Base-by-base conservation (phyloP, 2,329 filamentous ascomycete genomes). In the Fusarium sp. region DNA sequence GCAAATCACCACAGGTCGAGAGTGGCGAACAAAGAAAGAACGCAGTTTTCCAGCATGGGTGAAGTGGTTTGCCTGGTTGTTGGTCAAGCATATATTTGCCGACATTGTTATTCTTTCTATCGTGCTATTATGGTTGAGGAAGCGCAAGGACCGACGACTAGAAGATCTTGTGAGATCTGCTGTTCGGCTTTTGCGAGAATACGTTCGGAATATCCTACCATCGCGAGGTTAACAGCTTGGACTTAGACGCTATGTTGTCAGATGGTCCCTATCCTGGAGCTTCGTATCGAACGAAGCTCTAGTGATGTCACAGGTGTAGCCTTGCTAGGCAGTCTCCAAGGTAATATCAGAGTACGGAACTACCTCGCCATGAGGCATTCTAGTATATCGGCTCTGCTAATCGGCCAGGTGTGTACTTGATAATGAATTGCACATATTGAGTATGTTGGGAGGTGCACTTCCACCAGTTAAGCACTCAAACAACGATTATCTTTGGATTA, bases 1-100 rank as follows among this genome's bases (percentile, higher is more conserved):
- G 80, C 94, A 98, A 78, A 91, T 98, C 72, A 91, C 94, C 57
- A 87, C 89, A 0, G 90, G 93, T 0, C 86, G 92, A 15, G 88
- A 95, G 71, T 92, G 92, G 82, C 87, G 88, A 67, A 86, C 88
- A 20, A 88, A 87, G 71, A 90, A 87, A 71, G 87, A 88, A 66
- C 88, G 87, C 66, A 90, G 87, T 57, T 79, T 92, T 25, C 85
- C 88, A 51, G 86, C 90, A 2, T 97, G 93, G 93, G 51, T 91
- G 2, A 84, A 88, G 46, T 93, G 93, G 87, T 73, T 91, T 6
- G 78, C 91, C 1, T 94, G 91, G 91, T 80, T 88, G 43, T 78
- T 87, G 22, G 79, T 91, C 43, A 93, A 94, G 77, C 94, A 98
- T 76, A 74, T 96, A 8, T 83, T 92, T 29, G 84, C 92, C 46